Conservation (phyloP, 345 rosid species). For the Eutrema yunnanense region DNA sequence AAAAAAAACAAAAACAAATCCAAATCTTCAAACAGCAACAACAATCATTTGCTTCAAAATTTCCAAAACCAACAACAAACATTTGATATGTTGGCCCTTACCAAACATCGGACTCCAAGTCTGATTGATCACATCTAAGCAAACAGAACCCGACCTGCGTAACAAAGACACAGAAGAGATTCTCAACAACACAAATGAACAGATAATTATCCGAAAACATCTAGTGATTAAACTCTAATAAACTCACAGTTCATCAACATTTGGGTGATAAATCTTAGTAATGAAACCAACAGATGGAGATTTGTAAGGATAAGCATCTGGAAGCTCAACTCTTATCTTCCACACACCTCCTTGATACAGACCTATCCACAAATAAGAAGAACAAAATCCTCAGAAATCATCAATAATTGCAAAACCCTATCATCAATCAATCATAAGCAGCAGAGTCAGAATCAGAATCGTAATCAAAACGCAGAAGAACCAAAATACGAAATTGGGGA, state of each 20-base stretch:
- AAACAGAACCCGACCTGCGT: constrained; percentile 95
- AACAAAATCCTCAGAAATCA: not conserved
- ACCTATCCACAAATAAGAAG: constrained; percentile 41
- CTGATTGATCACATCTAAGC: constrained; percentile 95
- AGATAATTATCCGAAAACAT: not conserved
- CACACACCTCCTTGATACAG: constrained; percentile 87
- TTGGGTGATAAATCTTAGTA: constrained; percentile 95
- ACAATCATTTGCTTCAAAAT: not conserved
- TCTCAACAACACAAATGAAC: not conserved
- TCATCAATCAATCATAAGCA: not conserved
- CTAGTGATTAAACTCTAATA: not conserved
- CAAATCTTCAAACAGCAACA: not conserved
- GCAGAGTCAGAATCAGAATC: not conserved
- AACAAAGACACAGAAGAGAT: not conserved
- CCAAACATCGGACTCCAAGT: constrained; percentile 99
- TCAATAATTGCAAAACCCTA: constrained; percentile 1
- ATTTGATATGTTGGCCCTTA: constrained; percentile 25
- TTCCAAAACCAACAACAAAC: not conserved
- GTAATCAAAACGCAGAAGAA: not conserved
- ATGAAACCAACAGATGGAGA: constrained; percentile 96
- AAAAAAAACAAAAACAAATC: constrained; percentile 11
- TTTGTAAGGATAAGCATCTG: constrained; percentile 98
- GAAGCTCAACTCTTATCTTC: constrained; percentile 96
- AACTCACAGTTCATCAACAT: constrained; percentile 96
- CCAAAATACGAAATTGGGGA: not conserved